Conservation (phyloP, 2,329 filamentous ascomycete genomes). For the Eutypa lata region DNA sequence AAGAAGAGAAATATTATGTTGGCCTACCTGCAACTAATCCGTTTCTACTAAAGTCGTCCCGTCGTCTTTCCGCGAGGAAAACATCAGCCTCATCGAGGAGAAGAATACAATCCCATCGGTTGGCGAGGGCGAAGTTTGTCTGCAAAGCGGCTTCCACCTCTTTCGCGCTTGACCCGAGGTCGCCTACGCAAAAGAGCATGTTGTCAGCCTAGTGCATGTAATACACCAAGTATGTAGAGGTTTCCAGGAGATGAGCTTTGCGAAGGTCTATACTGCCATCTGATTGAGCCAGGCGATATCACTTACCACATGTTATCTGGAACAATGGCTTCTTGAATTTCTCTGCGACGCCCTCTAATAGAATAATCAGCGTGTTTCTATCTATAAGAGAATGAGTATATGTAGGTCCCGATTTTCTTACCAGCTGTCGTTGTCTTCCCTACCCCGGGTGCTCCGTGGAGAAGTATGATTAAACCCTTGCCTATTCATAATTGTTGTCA, state of each 20-base stretch:
- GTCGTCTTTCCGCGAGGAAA: slow-evolving; percentile 12
- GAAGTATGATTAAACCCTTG: slow-evolving; percentile 10
- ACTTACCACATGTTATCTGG: slow-evolving; percentile 9
- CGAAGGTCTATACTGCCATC: too few relatives aligned
- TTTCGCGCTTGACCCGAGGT: slow-evolving; percentile 14
- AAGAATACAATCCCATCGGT: slow-evolving; percentile 17
- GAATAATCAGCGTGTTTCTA: background rate
- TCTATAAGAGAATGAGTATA: too few relatives aligned
- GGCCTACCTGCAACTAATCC: slow-evolving; percentile 25
- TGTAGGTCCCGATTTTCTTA: background rate
- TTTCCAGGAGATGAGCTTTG: too few relatives aligned
- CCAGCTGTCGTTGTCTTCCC: slow-evolving; percentile 15
- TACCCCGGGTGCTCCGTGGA: too few relatives aligned
- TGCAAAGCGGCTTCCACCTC: slow-evolving; percentile 15
- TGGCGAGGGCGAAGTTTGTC: slow-evolving; percentile 14
- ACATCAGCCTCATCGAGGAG: slow-evolving; percentile 18
- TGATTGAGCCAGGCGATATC: background rate
- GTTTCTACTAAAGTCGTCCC: slow-evolving; percentile 24
- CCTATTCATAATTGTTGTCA: slow-evolving; percentile 1
- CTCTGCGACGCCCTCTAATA: slow-evolving; percentile 11
- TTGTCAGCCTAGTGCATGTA: background rate
- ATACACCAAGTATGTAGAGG: too few relatives aligned
- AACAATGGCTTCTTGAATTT: slow-evolving; percentile 15
- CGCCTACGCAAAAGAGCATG: background rate
- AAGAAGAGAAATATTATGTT: background rate